A percentile compares a stretch with the other conserved stretches of the same genome.
phyloP scores from a whole-genome alignment of 2,329 filamentous ascomycete genomes.

The Chaetomium globosum region DNA sequence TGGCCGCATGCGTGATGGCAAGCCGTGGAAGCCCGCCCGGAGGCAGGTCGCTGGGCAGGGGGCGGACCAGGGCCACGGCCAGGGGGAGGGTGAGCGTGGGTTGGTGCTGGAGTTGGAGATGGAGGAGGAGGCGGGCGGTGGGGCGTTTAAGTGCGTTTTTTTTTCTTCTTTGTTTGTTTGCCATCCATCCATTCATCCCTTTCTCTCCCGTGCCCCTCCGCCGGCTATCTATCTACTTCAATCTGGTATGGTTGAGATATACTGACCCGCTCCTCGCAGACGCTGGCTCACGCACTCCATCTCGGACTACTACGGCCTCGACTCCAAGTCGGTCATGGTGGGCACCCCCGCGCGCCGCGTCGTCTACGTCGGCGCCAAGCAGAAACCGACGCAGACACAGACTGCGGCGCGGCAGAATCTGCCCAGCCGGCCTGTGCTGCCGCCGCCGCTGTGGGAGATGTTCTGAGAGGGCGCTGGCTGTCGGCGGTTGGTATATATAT shows the following conservation, averaged over 20 bases:
- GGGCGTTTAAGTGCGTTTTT: slow-evolving; percentile 74
- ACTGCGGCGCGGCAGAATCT: slow-evolving; percentile 34
- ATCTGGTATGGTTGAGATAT: neutral
- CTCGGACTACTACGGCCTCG: slow-evolving; percentile 86
- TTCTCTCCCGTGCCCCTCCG: neutral
- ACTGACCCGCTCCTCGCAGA: slow-evolving; percentile 48
- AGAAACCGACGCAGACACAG: slow-evolving; percentile 39
- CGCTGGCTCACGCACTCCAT: slow-evolving; percentile 94
- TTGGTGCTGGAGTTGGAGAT: slow-evolving; percentile 74
- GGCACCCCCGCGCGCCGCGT: slow-evolving; percentile 72
- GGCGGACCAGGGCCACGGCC: too few relatives aligned
- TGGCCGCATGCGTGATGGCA: slow-evolving; percentile 53
- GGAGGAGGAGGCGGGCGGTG: slow-evolving; percentile 66
- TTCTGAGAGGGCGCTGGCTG: slow-evolving; percentile 37
- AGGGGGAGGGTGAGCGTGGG: slow-evolving; percentile 60
- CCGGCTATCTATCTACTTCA: too few relatives aligned
- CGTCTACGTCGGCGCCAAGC: slow-evolving; percentile 78
- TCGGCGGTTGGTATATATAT: neutral
- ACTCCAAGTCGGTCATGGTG: slow-evolving; percentile 77
- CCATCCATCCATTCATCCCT: neutral
- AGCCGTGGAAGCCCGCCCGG: slow-evolving; percentile 53
- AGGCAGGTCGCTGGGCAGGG: slow-evolving; percentile 45
- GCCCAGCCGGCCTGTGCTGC: slow-evolving; percentile 48
- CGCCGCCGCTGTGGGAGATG: slow-evolving; percentile 66
- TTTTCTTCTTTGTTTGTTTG: slow-evolving; percentile 5